Evolutionary conservation across 768 basidiomycete species (phyloP), one percentile per base, ranked within the genome.

Genomic region (Rhizopogon salebrosus): DNA sequence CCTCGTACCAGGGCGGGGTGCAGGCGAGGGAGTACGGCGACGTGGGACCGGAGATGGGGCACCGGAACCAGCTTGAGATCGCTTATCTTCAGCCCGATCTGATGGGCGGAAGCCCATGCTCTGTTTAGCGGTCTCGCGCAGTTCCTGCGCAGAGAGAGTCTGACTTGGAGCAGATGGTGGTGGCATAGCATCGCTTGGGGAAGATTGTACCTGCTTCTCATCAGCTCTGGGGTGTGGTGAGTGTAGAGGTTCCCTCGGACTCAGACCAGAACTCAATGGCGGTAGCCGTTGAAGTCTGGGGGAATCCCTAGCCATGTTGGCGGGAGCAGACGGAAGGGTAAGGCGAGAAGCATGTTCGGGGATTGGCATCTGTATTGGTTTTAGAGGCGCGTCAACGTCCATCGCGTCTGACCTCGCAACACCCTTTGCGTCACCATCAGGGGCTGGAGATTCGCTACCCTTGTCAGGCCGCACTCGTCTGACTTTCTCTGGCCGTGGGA

Each of bases 401-500:
- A 75, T 75, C 1, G 53, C 48, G 41, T 72, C 71, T 2, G 61
- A 49, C 51, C 65, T 66, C 9, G 57, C 50, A 10, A 23, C 24
- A 13, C 42, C 38, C 45, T 56, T 63, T 52, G 48, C 64, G 22
- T 69, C 64, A 26, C 58, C 55, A n/a, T 73, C 68, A 8, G 65
- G 65, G 3, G 58, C 64, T 3, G 72, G 72, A 7, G 72, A 69
- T 34, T 70, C 70, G 7, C 70, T 68, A 41, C 68, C 69, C 45
- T 62, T 66, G 29, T 76, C 74, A 18, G 62, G 62, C 35, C 73
- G 61, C 20, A 80, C 69, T 20, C 88, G 75, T 66, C 82, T 87
- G 53, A 90, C 85, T 31, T 88, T 86, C 63, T 89, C 87, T n/a
- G 88, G 88, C 42, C 87, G 73, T 22, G 87, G 88, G 41, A 90